Evolutionary conservation across 108 stramenopile genomes (phyloP), one percentile per base, ranked within the genome.

Genomic region (Nannochloropsis gaditana): DNA sequence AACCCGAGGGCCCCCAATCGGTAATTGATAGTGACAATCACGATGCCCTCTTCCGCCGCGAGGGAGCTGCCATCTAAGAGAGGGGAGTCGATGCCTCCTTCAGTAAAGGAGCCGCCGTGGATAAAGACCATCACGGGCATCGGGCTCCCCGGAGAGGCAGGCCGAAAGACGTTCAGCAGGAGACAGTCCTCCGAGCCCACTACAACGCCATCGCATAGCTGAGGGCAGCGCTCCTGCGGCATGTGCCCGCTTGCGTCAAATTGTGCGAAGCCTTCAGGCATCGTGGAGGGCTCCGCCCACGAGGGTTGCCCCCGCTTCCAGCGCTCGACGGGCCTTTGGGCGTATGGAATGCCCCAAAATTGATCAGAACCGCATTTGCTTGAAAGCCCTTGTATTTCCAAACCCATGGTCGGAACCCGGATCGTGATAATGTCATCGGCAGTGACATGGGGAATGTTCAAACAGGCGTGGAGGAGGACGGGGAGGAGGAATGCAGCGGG

Each of bases 1-100:
- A 73, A 73, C 3, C 59, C 59, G 59, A 73, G 59, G 59, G 59
- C 59, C 59, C 59, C 59, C 15, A 73, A n/a, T n/a, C 59, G 59
- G 59, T 73, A 73, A n/a, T 15, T n/a, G 59, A 73, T 4, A 6
- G 59, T 73, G 10, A 50, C 47, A 15, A 50, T 15, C 10, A 50
- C 47, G 47, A 50, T 50, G 47, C 15, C 47, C 15, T 50, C 11
- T 50, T 50, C 47, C 15, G 47, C 47, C 15, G 47, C 47, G 10
- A 50, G 47, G 8, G 59, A 15, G n/a, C n/a, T 73, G 59, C 59
- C 59, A 2, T 73, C 59, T n/a, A 73, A 73, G 0, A 73, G 59
- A 8, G 59, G 59, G 0, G 59, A 3, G 3, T 15, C 4, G n/a
- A 73, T 73, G n/a, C 59, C 59, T 73, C 59, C 59, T 73, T n/a